phyloP scores from a whole-genome alignment of 2,329 filamentous ascomycete species.

The Periconia sp. region DNA sequence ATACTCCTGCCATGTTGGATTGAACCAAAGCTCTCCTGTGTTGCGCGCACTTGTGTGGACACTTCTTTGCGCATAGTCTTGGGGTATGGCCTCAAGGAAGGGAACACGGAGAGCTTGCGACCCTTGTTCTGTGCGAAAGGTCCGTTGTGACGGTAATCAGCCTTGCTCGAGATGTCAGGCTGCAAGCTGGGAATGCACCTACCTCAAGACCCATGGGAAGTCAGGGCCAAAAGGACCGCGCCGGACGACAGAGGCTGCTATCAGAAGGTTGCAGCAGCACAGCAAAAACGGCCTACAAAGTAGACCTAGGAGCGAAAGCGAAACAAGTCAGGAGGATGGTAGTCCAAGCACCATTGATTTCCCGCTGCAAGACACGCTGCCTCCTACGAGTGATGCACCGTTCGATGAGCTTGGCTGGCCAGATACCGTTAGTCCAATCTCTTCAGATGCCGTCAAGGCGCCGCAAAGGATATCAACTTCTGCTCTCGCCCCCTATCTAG shows the following conservation, averaged over 20 bases:
- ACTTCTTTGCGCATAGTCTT: constrained; percentile 15
- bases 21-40: constrained; percentile 23
- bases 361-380: constrained; percentile 28
- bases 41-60: constrained; percentile 16
- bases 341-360: constrained; percentile 37
- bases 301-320: constrained; percentile 36
- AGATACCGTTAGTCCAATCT: constrained; percentile 26
- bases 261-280: constrained; percentile 38
- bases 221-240: constrained; percentile 44
- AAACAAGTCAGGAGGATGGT: constrained; percentile 38
- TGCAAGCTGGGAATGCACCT: constrained; percentile 45
- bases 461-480: constrained; percentile 39
- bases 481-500: constrained; percentile 39
- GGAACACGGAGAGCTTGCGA: constrained; percentile 45
- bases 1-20: constrained; percentile 30
- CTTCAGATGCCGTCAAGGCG: constrained; percentile 16
- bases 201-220: constrained; percentile 44
- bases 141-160: constrained; percentile 42
- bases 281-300: constrained; percentile 30
- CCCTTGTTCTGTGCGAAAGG: constrained; percentile 43
- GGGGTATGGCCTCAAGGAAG: constrained; percentile 38
- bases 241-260: constrained; percentile 42
- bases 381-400: constrained; percentile 25
- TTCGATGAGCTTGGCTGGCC: constrained; percentile 32
- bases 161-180: constrained; percentile 41